Evolutionary conservation across 2,329 filamentous ascomycete genomes (phyloP), one percentile per base, ranked within the genome.

Genomic region (Fusarium cyanostomum): DNA sequence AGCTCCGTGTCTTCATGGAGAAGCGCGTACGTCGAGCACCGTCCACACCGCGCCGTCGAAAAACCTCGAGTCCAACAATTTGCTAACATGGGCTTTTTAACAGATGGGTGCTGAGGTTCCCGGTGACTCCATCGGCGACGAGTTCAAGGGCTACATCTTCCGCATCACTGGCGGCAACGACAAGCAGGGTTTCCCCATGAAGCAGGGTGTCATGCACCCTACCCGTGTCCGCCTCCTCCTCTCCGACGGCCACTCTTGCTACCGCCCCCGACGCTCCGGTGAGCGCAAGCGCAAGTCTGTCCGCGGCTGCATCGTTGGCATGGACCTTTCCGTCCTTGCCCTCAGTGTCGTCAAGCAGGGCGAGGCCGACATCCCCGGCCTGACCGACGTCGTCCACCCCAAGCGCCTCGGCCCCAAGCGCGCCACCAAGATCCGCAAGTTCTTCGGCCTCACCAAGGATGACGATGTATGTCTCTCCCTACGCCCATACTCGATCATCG

Each of bases 181-280:
- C 92, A 99, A 99, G 92, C 96, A 99, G 88, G 95, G 95, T 86
- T 99, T 99, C 89, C 95, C 95, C 75, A 99, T 99, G 95, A 99
- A 99, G 93, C 96, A 99, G 90, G 95, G 95, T 88, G 92, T 96
- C 81, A 94, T 99, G 88, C 92, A 96, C 83, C 94, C 95, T 77
- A 95, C 92, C 81, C 95, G 95, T 95, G 95, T 97, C 84, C 91
- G 92, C 74, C 93, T 99, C 73, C 91, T 99, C 77, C 92, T 99
- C 79, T 80, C 90, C 80, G 93, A 96, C 56, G 95, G 95, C 81
- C 95, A 98, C 92, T 95, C 92, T 75, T 99, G 95, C 92, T 99
- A 98, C 90, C 94, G 95, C 80, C 89, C 94, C 80, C 94, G 95
- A 84, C 94, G 95, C 81, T 92, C 90, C 73, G 95, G 95, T 81